Conservation (phyloP, 768 basidiomycete genomes). For the Termitomyces heimii region DNA sequence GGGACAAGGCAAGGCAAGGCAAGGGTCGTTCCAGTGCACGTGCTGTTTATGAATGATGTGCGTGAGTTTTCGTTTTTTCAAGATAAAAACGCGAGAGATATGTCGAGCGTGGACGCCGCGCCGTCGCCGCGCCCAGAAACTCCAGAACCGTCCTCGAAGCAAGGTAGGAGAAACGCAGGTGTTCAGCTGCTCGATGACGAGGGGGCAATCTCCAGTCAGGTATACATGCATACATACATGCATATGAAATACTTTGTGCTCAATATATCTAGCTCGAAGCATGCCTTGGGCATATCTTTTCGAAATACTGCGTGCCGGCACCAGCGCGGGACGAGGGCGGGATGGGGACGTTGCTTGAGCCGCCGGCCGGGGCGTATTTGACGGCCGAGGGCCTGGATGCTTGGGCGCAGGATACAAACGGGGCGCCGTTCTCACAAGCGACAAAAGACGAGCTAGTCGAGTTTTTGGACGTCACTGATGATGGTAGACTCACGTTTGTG, state of each 20-base stretch:
- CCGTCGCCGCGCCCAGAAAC: slow-evolving; percentile 53
- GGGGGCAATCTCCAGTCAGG: slow-evolving; percentile 62
- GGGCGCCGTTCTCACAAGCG: slow-evolving; percentile 69
- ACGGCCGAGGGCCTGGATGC: slow-evolving; percentile 57
- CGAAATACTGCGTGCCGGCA: slow-evolving; percentile 64
- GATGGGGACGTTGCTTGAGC: slow-evolving; percentile 31
- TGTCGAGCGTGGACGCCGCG: slow-evolving; percentile 19
- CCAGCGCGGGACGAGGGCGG: slow-evolving; percentile 16
- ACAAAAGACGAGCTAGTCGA: slow-evolving; percentile 74
- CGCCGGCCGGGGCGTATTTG: slow-evolving; percentile 53
- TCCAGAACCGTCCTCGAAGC: slow-evolving; percentile 55
- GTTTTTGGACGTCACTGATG: slow-evolving; percentile 69
- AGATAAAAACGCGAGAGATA: neutral
- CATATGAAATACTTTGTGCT: neutral
- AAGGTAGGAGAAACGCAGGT: slow-evolving; percentile 50
- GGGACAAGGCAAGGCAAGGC: neutral
- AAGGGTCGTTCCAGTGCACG: too few species aligned
- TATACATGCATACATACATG: too few species aligned
- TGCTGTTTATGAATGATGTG: neutral
- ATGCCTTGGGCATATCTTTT: slow-evolving; percentile 72
- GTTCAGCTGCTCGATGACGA: slow-evolving; percentile 65
- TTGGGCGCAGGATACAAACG: slow-evolving; percentile 80
- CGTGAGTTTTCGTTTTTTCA: too few species aligned
- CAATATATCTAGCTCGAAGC: slow-evolving; percentile 46
- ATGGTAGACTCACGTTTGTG: slow-evolving; percentile 68